Evolutionary conservation across 768 basidiomycete genomes (phyloP).

Genomic region (Mycena sanguinolenta): DNA sequence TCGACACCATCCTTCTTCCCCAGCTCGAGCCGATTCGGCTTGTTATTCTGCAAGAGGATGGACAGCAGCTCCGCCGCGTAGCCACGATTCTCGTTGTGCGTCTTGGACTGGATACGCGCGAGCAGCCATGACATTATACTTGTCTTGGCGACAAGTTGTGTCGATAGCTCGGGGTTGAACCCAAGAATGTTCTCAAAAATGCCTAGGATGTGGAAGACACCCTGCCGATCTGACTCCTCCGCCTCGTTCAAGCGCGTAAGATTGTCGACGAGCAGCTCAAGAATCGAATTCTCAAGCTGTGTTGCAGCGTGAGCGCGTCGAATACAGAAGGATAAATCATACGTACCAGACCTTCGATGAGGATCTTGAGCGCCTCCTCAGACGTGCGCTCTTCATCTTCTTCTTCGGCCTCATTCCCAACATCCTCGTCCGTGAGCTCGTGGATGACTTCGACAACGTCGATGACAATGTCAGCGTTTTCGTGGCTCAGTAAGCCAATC

Average conservation of each 20-base stretch:
- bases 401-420: conserved; percentile 80
- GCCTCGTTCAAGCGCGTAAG: conserved; percentile 87
- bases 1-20: conserved; percentile 87
- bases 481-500: conserved; percentile 91
- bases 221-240: conserved; percentile 92
- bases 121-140: conserved; percentile 85
- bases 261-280: conserved; percentile 93
- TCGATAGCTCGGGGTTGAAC: conserved; percentile 83
- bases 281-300: conserved; percentile 85
- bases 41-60: conserved; percentile 85
- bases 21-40: conserved; percentile 75
- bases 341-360: conserved; percentile 84
- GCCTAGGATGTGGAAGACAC: conserved; percentile 93
- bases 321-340: conserved; percentile 8
- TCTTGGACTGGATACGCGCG: conserved; percentile 76
- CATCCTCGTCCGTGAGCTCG: conserved; percentile 97
- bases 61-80: conserved; percentile 96
- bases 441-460: conserved; percentile 93
- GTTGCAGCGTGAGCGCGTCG: conserved; percentile 15
- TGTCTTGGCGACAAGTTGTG: conserved; percentile 80
- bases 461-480: conserved; percentile 97
- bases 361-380: conserved; percentile 77
- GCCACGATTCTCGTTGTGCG: conserved; percentile 90
- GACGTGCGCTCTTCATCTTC: conserved; percentile 71
- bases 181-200: conserved; percentile 95